A percentile compares a stretch with the other conserved stretches of the same genome.
These are phyloP conservation scores for Xanthoparmelia taractica DNA, from an alignment of 495 filamentous ascomycete species.

Conservation along the genomic window DNA sequence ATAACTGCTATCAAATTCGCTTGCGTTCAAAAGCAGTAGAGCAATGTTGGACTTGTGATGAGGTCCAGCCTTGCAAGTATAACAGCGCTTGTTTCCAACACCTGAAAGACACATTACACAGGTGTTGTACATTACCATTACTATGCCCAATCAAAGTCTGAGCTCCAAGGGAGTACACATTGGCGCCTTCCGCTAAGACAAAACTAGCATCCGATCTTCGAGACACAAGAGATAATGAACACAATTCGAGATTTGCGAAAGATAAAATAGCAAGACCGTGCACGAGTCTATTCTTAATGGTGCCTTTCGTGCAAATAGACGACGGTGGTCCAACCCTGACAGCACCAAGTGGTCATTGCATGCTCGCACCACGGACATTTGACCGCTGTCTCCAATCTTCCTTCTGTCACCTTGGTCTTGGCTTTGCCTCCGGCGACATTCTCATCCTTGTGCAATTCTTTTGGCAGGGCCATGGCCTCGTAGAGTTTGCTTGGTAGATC, in stretches of 20 bases:
- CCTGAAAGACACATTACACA: neutral
- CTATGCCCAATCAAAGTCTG: neutral
- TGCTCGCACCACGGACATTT: conserved; percentile 75
- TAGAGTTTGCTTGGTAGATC: conserved; percentile 71
- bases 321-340: conserved; percentile 63
- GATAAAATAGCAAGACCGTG: neutral
- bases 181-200: neutral
- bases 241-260: neutral
- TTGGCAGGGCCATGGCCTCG: conserved; percentile 61
- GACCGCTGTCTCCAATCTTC: conserved; percentile 41
- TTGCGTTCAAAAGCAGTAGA: neutral
- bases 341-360: conserved; percentile 64
- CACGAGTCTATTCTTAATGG: conserved; percentile 33
- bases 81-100: neutral
- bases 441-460: conserved; percentile 35
- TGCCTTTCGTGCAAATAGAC: conserved; percentile 61
- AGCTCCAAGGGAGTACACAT: neutral
- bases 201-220: neutral
- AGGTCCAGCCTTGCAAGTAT: neutral
- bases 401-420: conserved; percentile 17
- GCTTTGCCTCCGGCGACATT: neutral
- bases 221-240: neutral
- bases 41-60: neutral
- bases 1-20: neutral
- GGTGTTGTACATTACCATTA: conserved; percentile 1